These are phyloP conservation scores for Massarina eburnea DNA, from an alignment of 2,329 filamentous ascomycete genomes.

Conservation along the genomic window DNA sequence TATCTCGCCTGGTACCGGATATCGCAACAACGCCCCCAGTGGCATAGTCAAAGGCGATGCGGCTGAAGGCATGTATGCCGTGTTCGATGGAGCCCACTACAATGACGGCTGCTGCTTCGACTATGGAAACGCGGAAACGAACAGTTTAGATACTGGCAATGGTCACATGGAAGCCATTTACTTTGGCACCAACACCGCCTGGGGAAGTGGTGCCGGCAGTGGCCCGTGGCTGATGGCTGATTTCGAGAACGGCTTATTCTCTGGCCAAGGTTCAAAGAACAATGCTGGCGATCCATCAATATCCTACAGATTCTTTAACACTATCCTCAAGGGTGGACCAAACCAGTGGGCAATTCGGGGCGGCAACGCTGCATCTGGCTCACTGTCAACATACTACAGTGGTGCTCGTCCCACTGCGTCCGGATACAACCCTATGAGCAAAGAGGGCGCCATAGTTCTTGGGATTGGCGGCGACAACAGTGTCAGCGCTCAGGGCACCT, in stretches of 20 bases:
- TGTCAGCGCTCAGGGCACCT: conserved; percentile 60
- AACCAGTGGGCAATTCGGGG: conserved; percentile 63
- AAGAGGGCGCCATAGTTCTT: conserved; percentile 68
- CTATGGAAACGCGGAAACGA: conserved; percentile 48
- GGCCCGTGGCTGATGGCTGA: conserved; percentile 72
- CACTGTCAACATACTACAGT: conserved; percentile 61
- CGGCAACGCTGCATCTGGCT: conserved; percentile 57
- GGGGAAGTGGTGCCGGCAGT: conserved; percentile 59
- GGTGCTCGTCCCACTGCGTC: conserved; percentile 55
- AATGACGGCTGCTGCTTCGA: conserved; percentile 57
- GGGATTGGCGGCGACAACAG: conserved; percentile 72
- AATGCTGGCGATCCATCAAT: conserved; percentile 59
- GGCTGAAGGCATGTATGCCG: conserved; percentile 62
- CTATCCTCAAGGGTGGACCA: conserved; percentile 58
- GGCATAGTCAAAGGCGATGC: conserved; percentile 59
- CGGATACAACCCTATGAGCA: conserved; percentile 64
- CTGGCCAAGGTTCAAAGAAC: conserved; percentile 50
- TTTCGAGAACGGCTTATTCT: conserved; percentile 68
- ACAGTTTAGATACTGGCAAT: conserved; percentile 53
- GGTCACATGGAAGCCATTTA: conserved; percentile 72
- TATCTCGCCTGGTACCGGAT: conserved; percentile 62
- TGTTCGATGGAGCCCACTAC: conserved; percentile 63
- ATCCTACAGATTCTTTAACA: conserved; percentile 58
- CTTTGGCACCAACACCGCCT: conserved; percentile 58
- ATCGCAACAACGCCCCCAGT: conserved; percentile 59